Evolutionary conservation across 495 filamentous ascomycete species (phyloP), one percentile per base, ranked within the genome.

Genomic region (Xylaria acuta): DNA sequence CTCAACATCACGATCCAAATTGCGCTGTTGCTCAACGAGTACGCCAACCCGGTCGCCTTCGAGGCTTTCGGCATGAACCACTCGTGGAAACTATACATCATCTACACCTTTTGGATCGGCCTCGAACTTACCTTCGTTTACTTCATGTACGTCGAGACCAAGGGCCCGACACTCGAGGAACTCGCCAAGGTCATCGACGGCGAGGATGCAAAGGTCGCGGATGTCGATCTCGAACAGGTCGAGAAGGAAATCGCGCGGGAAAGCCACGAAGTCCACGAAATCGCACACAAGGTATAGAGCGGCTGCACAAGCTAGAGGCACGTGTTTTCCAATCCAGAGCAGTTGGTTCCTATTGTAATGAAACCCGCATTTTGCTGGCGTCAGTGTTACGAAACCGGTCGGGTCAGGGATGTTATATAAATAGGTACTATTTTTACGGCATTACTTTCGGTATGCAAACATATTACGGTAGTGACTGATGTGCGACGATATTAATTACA

Each of bases 61-160:
- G 77, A 88, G 32, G 78, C 80, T 43, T 85, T 90, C 56, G 75
- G 76, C 51, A 71, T 72, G 53, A 70, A 78, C 16, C 78, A 81
- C 69, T 74, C 82, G 67, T 90, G 89, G 89, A 88, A 87, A 76
- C 86, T 90, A 69, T 90, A 89, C 76, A 82, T 90, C 76, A 87
- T 90, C 80, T 90, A 90, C 82, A 90, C 88, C 73, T 80, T 80
- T 80, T 91, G 88, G 86, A 84, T 91, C 78, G 84, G 82, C 67
- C 72, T 87, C 76, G 89, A 91, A 79, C 75, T 90, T 62, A 43
- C 76, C 59, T 88, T 90, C 51, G 88, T 91, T 59, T 91, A 85
- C 82, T 87, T 89, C 82, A 88, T 89, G 82, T 92, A 89, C 74
- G 82, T 90, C 65, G 90, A 92, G 82, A 92, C 90, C 58, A 86